Conservation (phyloP, 352 stramenopile species). For the Phytophthora pseudosyringae region DNA sequence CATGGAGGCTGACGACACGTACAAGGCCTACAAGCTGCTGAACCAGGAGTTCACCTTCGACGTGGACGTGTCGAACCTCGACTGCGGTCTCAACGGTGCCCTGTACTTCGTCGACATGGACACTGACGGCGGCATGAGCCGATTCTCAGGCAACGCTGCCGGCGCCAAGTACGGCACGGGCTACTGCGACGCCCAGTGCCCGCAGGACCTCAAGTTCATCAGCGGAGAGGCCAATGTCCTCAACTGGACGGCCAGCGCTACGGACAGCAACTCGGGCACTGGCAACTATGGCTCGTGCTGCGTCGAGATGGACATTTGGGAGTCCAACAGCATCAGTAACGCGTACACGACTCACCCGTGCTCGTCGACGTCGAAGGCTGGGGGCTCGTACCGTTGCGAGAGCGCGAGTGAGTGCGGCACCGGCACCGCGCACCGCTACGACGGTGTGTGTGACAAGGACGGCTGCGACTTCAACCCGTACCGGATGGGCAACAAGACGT, state of each 20-base stretch:
- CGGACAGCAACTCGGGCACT: conserved; percentile 43
- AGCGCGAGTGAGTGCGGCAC: no score
- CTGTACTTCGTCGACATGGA: conserved; percentile 78
- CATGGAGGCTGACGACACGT: conserved; percentile 36
- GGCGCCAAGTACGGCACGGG: conserved; percentile 32
- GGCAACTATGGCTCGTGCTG: conserved; percentile 62
- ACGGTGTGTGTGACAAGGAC: conserved; percentile 35
- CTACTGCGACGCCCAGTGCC: conserved; percentile 65
- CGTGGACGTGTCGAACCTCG: conserved; percentile 55
- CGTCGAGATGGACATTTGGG: conserved; percentile 65
- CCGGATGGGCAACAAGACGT: conserved; percentile 38
- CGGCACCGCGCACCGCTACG: no score
- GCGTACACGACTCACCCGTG: conserved; percentile 57
- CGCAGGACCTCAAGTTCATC: conserved; percentile 70
- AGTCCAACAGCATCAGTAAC: conserved; percentile 54
- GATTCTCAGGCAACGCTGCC: conserved; percentile 24
- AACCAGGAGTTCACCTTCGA: conserved; percentile 76
- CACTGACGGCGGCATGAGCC: conserved; percentile 44
- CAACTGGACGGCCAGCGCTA: conserved; percentile 41
- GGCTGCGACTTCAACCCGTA: conserved; percentile 40
- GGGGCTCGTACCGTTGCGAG: no score
- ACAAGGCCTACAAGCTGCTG: conserved; percentile 60
- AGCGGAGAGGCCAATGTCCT: conserved; percentile 64
- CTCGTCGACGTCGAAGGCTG: no score
- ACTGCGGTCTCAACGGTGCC: conserved; percentile 63